A percentile compares a stretch with the other conserved stretches of the same genome.
Conservation (phyloP, 306 rosid species). For the Trichosanthes truncata region DNA sequence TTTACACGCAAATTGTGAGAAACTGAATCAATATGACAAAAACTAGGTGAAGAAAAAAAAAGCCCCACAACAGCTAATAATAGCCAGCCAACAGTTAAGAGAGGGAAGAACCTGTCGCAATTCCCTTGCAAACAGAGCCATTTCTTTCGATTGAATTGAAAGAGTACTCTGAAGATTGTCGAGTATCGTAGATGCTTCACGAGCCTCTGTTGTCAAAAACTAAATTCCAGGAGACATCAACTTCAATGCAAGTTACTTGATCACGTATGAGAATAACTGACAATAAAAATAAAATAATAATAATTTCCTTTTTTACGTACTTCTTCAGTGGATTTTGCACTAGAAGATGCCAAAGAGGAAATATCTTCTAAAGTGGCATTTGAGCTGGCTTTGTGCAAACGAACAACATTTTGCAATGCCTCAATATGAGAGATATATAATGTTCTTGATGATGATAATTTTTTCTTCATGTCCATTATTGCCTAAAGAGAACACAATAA, state of each 20-base stretch:
- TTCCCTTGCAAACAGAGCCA: conserved; percentile 56
- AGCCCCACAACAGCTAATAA: background rate
- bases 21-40: background rate
- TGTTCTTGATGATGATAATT: conserved; percentile 46
- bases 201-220: conserved; percentile 58
- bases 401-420: conserved; percentile 83
- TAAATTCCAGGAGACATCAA: conserved; percentile 21
- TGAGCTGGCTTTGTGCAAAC: conserved; percentile 71
- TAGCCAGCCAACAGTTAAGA: background rate
- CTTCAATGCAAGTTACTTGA: background rate
- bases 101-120: conserved; percentile 42
- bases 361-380: conserved; percentile 69
- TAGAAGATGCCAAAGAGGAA: conserved; percentile 50
- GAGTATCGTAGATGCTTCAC: conserved; percentile 46
- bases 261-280: background rate
- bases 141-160: conserved; percentile 62
- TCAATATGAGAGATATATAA: conserved; percentile 61
- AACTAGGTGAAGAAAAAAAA: background rate
- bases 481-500: conserved; percentile 31
- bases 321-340: conserved; percentile 53
- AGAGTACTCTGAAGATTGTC: conserved; percentile 59
- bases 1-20: background rate
- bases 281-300: background rate
- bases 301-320: conserved; percentile 27
- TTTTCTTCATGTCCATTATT: conserved; percentile 47